Evolutionary conservation across 257 asterid genomes (phyloP).

Genomic region (Penstemon newberryi): DNA sequence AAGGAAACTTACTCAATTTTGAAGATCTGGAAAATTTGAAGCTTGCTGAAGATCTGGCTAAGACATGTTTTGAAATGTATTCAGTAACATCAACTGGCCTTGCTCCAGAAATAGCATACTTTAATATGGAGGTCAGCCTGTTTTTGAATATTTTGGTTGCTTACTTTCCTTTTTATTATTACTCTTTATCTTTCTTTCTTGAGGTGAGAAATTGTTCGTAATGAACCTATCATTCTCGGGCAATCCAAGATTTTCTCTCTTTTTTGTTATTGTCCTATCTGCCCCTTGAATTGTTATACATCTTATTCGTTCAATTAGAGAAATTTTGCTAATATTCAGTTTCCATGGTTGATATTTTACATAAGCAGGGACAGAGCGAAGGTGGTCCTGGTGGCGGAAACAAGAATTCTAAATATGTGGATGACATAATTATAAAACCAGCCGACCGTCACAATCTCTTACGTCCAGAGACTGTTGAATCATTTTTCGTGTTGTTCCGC

Average conservation of each 20-base stretch:
- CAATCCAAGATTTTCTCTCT: conserved; percentile 6
- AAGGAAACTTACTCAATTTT: conserved; percentile 64
- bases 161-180: conserved; percentile 5
- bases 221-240: conserved; percentile 2
- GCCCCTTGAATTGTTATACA: not conserved
- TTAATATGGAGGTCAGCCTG: conserved; percentile 65
- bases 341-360: conserved; percentile 25
- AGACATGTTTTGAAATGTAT: conserved; percentile 89
- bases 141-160: conserved; percentile 18
- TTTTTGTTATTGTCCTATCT: conserved; percentile 13
- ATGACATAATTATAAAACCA: conserved; percentile 78
- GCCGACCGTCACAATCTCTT: conserved; percentile 93
- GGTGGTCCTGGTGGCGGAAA: conserved; percentile 81
- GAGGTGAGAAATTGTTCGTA: conserved; percentile 7
- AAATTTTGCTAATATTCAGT: conserved; percentile 14
- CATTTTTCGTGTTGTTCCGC: conserved; percentile 79
- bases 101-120: conserved; percentile 95
- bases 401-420: conserved; percentile 59
- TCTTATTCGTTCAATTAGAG: conserved; percentile 7
- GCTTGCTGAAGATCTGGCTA: conserved; percentile 92
- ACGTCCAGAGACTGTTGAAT: conserved; percentile 98
- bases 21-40: conserved; percentile 87
- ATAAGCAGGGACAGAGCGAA: conserved; percentile 59
- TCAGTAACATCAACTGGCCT: conserved; percentile 89
- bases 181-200: not conserved